These are phyloP conservation scores for Millerago galiae DNA, from an alignment of 805 yeast species.

Conservation along the genomic window DNA sequence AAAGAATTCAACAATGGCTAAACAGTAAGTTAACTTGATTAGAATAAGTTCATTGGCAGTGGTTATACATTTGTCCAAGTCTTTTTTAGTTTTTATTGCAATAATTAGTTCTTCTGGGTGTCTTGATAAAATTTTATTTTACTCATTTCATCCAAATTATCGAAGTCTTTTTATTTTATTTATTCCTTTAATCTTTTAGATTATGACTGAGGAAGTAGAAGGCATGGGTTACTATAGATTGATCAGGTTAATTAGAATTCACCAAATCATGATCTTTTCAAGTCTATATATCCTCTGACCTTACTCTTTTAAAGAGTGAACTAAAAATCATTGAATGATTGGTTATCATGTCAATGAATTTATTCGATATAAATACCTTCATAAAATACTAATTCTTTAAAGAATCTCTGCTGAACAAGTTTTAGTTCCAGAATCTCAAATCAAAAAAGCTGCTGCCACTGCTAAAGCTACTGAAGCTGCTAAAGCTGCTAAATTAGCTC, in stretches of 20 bases:
- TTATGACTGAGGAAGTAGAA: slow-evolving; percentile 12
- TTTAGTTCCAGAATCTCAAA: slow-evolving; percentile 73
- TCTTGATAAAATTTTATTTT: slow-evolving; percentile 19
- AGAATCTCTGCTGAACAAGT: slow-evolving; percentile 33
- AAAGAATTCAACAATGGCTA: slow-evolving; percentile 19
- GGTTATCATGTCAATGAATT: slow-evolving; percentile 26
- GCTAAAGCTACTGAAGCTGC: slow-evolving; percentile 71
- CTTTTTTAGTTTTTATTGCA: too few species aligned
- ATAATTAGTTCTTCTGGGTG: not conserved
- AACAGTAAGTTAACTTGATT: slow-evolving; percentile 22
- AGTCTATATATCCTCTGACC: slow-evolving; percentile 25
- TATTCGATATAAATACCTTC: not conserved
- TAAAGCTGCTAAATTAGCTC: slow-evolving; percentile 73
- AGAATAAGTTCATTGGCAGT: slow-evolving; percentile 7
- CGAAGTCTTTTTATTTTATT: not conserved
- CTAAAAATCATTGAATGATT: slow-evolving; percentile 14
- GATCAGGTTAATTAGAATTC: slow-evolving; percentile 9
- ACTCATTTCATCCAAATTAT: slow-evolving; percentile 8
- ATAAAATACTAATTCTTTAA: slow-evolving; percentile 9
- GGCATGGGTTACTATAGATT: slow-evolving; percentile 25
- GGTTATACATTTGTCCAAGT: not conserved
- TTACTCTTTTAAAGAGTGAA: slow-evolving; percentile 10
- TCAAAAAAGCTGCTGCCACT: slow-evolving; percentile 75
- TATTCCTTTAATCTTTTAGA: slow-evolving; percentile 2
- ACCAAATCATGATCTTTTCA: slow-evolving; percentile 13